Evolutionary conservation across 129 eudicot genomes (phyloP).

Genomic region (Smallanthus sonchifolius): DNA sequence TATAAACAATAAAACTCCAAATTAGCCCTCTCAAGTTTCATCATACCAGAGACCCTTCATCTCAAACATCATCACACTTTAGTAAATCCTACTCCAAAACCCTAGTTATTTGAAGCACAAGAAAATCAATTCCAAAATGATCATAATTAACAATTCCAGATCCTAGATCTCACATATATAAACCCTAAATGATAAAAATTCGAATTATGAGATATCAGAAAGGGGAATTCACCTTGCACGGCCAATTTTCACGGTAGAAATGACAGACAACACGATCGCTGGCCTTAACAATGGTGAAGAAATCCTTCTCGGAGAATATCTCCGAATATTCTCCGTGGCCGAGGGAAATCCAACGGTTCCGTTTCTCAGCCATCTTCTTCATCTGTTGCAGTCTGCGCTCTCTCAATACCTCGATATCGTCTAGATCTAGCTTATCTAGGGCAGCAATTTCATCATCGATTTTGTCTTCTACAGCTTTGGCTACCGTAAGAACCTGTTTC

Average conservation of each 20-base stretch:
- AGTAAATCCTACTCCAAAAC: neutral
- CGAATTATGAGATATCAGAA: neutral
- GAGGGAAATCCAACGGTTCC: constrained; percentile 72
- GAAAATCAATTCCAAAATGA: neutral
- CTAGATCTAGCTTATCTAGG: constrained; percentile 70
- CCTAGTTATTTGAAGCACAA: neutral
- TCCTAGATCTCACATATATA: neutral
- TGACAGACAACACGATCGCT: constrained; percentile 98
- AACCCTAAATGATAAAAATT: neutral
- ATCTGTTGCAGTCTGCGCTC: constrained; percentile 88
- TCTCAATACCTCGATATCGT: constrained; percentile 76
- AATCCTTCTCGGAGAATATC: constrained; percentile 80
- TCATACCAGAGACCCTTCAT: neutral
- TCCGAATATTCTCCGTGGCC: constrained; percentile 93
- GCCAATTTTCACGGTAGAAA: constrained; percentile 97
- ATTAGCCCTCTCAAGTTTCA: neutral
- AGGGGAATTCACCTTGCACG: constrained; percentile 66
- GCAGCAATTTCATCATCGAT: constrained; percentile 91
- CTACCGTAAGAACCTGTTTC: constrained; percentile 83
- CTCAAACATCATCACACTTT: neutral
- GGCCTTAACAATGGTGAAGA: constrained; percentile 73
- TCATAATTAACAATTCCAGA: neutral
- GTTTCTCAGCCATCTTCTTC: constrained; percentile 97
- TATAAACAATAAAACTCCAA: neutral
- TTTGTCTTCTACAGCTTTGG: constrained; percentile 86